These are phyloP conservation scores for Trichosporon coremiiforme DNA, from an alignment of 1,284 basidiomycete genomes.

Conservation along the genomic window DNA sequence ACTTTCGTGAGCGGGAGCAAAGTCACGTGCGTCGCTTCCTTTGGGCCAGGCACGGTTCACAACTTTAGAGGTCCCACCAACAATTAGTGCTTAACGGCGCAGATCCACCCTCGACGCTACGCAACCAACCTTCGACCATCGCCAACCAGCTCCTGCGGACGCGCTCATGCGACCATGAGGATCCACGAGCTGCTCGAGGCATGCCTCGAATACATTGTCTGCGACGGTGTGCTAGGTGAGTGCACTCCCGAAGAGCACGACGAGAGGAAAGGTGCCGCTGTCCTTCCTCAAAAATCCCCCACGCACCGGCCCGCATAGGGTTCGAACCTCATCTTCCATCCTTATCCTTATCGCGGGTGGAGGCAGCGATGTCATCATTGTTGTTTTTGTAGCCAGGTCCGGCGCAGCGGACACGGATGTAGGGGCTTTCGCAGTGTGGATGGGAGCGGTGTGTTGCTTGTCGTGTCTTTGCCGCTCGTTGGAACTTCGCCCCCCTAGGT, in stretches of 20 bases:
- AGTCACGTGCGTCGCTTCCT: background rate
- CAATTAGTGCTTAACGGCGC: background rate
- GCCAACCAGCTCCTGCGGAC: background rate
- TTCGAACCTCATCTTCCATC: slow-evolving; percentile 29
- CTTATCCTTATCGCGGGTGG: slow-evolving; percentile 23
- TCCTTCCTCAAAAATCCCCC: slow-evolving; percentile 24
- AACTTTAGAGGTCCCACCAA: slow-evolving; percentile 17
- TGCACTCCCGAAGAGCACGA: background rate
- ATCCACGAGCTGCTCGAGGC: slow-evolving; percentile 52
- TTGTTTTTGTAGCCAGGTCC: background rate
- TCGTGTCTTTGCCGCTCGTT: background rate
- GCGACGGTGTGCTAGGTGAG: slow-evolving; percentile 53
- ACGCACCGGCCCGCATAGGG: slow-evolving; percentile 14
- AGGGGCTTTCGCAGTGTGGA: background rate
- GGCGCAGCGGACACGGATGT: background rate
- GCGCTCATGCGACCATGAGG: slow-evolving; percentile 37
- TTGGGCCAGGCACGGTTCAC: slow-evolving; percentile 1
- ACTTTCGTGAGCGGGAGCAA: background rate
- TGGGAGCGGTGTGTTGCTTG: background rate
- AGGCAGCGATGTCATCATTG: slow-evolving; percentile 25
- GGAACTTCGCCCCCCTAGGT: background rate
- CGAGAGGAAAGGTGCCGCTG: background rate
- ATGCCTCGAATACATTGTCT: slow-evolving; percentile 48
- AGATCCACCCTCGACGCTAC: slow-evolving; percentile 3
- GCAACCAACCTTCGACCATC: background rate